Base-by-base conservation (phyloP, 306 rosid species). In the Dalbergia cochinchinensis region DNA sequence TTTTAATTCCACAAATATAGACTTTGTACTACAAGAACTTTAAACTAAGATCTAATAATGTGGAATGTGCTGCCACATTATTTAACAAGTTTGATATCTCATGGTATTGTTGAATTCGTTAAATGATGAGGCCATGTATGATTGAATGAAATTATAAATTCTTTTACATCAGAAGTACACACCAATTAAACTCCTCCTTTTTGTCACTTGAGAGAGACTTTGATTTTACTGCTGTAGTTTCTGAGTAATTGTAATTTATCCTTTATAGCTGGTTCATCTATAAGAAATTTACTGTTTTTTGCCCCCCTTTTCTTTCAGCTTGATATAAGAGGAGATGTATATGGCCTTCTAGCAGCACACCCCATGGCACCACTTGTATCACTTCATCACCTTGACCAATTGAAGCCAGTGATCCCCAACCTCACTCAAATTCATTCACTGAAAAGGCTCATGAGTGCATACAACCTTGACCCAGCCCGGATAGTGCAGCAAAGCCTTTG, bases 301-400 rank as follows among this genome's bases (percentile, higher is more conserved):
- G 33, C 42, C 42, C 55, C 26, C 39, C 7, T 66, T 66, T 58
- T 72, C 33, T 82, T 80, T 54, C 94, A 96, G 99, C 83, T 93
- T 59, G 99, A 96, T 71, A 87, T 96, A 73, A 80, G 88, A 77
- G 97, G 96, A 35, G 82, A 88, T 33, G 84, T 94, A 4, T 90
- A 87, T 73, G 99, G 99, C 11, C 14, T 90, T 47, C 80, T 96
- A 80, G 97, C 99, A 3, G 98, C 98, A 0, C 99, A 96, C 48
- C 98, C 98, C 37, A 11, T 90, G 88, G 87, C 89, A 12, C 98
- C 98, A 9, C 93, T 96, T 4, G 89, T 96, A 60, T 89, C 99
- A 11, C 96, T 96, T 19, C 98, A 96, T 85, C 99, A 93, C 81
- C 92, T 96, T 62, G 97, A 87, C 50, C 54, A 62, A 74, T 54